Base-by-base conservation (phyloP, 345 rosid genomes). In the Eucalyptus decipiens region DNA sequence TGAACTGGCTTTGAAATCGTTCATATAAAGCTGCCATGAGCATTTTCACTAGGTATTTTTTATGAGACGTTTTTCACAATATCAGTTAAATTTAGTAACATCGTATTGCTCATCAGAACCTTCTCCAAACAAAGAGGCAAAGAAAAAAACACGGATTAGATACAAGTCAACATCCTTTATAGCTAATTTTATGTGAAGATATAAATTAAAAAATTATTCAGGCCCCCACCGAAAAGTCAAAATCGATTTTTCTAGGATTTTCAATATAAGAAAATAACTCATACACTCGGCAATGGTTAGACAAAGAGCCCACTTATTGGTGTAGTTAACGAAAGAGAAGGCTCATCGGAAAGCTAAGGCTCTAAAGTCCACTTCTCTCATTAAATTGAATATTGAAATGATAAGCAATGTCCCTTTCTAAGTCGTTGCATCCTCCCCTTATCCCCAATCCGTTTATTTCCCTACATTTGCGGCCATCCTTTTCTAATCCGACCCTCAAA, bases 61-160 rank as follows among this genome's bases (percentile, higher is more conserved):
- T 8, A 51, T 3, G 54, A 51, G 54, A 18, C 8, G 9, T 51
- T 51, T 51, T 51, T 23, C 60, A 56, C 6, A 11, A 56, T 21
- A 54, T 11, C 2, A 0, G 1, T 9, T 56, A 56, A 34, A 34
- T 34, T 34, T 69, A 34, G 11, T 18, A 0, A 69, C 12, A 6
- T 34, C 43, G 2, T 5, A 65, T 37, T 7, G 0, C 6, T 19
- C 26, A 19, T 34, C 4, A 72, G 26, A 72, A 72, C 43, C 26
- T 17, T 9, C 45, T 19, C 43, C 26, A 10, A 52, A 52, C 1
- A 51, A 7, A 51, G 56, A 51, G 23, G 23, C 56, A 51, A 51
- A 23, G 18, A 51, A 51, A 51, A 49, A 51, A 18, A 51, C 10
- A 52, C 10, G 0, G 56, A 19, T 19, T 19, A 52, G 24, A 8